These are phyloP conservation scores for Plenodomus biglobosus DNA, from an alignment of 2,329 filamentous ascomycete species.

Conservation along the genomic window DNA sequence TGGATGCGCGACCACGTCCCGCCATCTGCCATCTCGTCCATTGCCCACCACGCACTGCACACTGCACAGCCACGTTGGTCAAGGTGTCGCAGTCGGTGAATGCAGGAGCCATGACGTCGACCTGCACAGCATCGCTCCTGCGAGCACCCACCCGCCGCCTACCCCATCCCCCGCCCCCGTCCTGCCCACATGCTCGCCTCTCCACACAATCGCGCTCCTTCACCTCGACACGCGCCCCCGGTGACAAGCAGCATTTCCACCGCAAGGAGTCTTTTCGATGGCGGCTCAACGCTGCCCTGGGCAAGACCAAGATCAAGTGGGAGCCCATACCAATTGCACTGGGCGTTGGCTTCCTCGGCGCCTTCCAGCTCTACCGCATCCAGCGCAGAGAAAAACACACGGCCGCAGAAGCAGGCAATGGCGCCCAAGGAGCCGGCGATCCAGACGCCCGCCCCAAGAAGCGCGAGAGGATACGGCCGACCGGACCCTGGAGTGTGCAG, in stretches of 20 bases:
- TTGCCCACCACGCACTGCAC: neutral
- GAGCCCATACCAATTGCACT: conserved; percentile 86
- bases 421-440: conserved; percentile 50
- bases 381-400: conserved; percentile 54
- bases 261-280: conserved; percentile 58
- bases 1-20: conserved; percentile 11
- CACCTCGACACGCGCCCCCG: conserved; percentile 44
- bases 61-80: no score
- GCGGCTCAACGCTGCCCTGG: conserved; percentile 60
- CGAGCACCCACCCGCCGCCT: conserved; percentile 21
- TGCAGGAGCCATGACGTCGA: conserved; percentile 32
- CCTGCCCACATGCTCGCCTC: conserved; percentile 18
- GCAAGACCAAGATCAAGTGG: conserved; percentile 75
- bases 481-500: conserved; percentile 89
- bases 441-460: conserved; percentile 50
- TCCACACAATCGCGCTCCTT: conserved; percentile 35
- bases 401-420: conserved; percentile 42
- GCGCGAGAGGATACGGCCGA: conserved; percentile 69
- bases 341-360: conserved; percentile 80
- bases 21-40: conserved; percentile 2
- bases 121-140: conserved; percentile 31
- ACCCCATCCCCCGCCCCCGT: conserved; percentile 13
- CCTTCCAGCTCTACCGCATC: conserved; percentile 81
- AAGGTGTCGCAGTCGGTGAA: conserved; percentile 4
- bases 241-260: conserved; percentile 47